phyloP scores from a whole-genome alignment of 495 filamentous ascomycete species.

The Aspergillus bridgeri region DNA sequence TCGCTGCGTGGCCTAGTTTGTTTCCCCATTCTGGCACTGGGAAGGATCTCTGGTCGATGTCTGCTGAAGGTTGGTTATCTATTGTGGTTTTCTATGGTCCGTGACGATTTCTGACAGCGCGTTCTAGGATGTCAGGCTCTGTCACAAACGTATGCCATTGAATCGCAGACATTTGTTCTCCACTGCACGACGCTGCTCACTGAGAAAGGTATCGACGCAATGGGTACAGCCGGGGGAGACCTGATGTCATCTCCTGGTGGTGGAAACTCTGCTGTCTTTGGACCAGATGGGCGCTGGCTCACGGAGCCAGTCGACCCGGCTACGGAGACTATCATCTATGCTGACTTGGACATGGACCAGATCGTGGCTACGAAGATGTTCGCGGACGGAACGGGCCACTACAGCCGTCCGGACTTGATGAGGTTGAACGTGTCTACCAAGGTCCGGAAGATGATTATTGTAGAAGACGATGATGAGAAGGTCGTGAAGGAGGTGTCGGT shows the following conservation, averaged over 20 bases:
- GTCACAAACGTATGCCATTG: conserved; percentile 50
- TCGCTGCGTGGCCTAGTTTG: conserved; percentile 55
- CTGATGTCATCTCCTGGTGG: conserved; percentile 40
- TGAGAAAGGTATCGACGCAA: conserved; percentile 38
- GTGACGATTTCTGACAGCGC: no score
- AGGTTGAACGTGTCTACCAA: no score
- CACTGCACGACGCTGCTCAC: conserved; percentile 42
- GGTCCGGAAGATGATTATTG: no score
- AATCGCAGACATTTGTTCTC: conserved; percentile 50
- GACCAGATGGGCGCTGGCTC: conserved; percentile 50
- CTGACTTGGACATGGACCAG: conserved; percentile 36
- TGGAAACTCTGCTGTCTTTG: conserved; percentile 49
- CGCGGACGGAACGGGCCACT: conserved; percentile 52
- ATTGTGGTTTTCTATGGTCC: no score
- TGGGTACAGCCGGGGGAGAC: conserved; percentile 33
- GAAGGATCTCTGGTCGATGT: conserved; percentile 31
- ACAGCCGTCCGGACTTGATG: conserved; percentile 46
- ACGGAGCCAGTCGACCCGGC: no score
- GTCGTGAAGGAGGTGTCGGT: no score
- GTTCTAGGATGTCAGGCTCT: conserved; percentile 18
- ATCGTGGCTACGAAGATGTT: conserved; percentile 42
- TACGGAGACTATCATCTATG: no score
- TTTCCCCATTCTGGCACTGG: conserved; percentile 23
- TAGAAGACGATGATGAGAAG: no score
- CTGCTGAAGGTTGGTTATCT: conserved; percentile 29